Base-by-base conservation (phyloP, 805 yeast species). In the Saccharomyces kudriavzevii region DNA sequence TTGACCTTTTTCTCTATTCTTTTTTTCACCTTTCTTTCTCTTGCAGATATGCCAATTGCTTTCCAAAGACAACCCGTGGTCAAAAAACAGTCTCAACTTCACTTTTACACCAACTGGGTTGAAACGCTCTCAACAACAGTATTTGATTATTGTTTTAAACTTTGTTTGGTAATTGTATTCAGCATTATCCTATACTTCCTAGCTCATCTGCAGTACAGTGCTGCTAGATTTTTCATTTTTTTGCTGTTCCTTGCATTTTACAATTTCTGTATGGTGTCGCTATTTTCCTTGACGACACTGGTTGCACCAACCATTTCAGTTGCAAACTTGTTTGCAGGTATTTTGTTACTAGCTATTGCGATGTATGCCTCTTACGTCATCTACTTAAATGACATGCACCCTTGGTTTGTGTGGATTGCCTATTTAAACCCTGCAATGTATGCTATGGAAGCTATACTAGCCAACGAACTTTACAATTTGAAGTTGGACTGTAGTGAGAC, bases 341-440 rank as follows among this genome's bases (percentile, higher is more conserved):
- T 83, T 14, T 57, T 75, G 24, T 68, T 84, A 63, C 65, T 84
- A 57, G 72, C 74, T 3, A 62, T 80, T 55, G 71, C 78, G 25
- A 70, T 82, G 57, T 85, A 84, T 67, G 77, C 88, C n/a, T 87
- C 89, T 27, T 82, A 74, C 66, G 77, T 82, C 71, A 77, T 84
- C 58, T 88, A 86, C 50, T 68, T 77, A 40, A 77, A 77, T 2
- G 72, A 76, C 10, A 80, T 83, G 84, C 83, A 80, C 58, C 83
- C 81, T 48, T 86, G 92, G 91, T 83, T 84, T 59, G 77, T 81
- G 55, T 84, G 88, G 87, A 72, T 83, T 49, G 75, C 79, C 30
- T 82, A 78, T 58, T 58, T 82, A 25, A 77, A 84, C 58, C 87
- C 88, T 1, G 66, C 82, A 35, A 72, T 75, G 56, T 83, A 76